Percentiles rank a stretch among this genome's conserved stretches.
Conservation (phyloP, 1,284 basidiomycete species). For the Neolentinus lepideus region DNA sequence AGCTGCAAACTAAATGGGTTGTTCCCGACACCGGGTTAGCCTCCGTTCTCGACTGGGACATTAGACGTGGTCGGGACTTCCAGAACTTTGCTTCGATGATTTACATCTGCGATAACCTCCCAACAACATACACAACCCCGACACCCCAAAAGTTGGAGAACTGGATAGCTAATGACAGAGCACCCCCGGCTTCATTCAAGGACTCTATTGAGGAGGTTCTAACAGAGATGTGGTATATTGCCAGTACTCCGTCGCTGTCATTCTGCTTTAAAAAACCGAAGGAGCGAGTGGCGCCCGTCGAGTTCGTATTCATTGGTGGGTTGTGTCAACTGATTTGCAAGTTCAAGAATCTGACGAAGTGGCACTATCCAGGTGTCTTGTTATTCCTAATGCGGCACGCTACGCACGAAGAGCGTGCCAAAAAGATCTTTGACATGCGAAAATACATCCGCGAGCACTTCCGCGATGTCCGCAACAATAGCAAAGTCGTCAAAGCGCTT, state of each 20-base stretch:
- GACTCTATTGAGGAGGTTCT: slow-evolving; percentile 40
- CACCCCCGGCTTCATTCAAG: slow-evolving; percentile 40
- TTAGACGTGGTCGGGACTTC: slow-evolving; percentile 60
- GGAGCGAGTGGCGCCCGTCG: slow-evolving; percentile 60
- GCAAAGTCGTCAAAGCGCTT: slow-evolving; percentile 39
- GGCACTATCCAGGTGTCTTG: slow-evolving; percentile 38
- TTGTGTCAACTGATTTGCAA: not conserved
- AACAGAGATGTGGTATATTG: slow-evolving; percentile 46
- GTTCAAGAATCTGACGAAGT: not conserved
- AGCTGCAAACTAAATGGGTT: slow-evolving; percentile 46
- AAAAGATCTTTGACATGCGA: slow-evolving; percentile 47
- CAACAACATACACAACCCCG: slow-evolving; percentile 36
- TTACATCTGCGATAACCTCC: slow-evolving; percentile 46
- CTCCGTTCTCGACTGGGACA: slow-evolving; percentile 47
- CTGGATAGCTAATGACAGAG: slow-evolving; percentile 43
- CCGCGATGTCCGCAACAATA: slow-evolving; percentile 55
- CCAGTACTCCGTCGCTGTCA: slow-evolving; percentile 28
- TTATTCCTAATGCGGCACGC: slow-evolving; percentile 41
- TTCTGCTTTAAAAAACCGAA: slow-evolving; percentile 40
- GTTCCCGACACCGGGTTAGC: slow-evolving; percentile 44
- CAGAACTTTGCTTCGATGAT: slow-evolving; percentile 60
- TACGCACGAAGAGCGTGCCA: slow-evolving; percentile 35
- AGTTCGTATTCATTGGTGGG: slow-evolving; percentile 69
- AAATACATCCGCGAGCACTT: slow-evolving; percentile 41
- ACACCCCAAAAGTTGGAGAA: slow-evolving; percentile 46